A percentile compares a stretch with the other conserved stretches of the same genome.
phyloP scores from a whole-genome alignment of 225 moss, liverwort and hornwort genomes.

The Takakia lepidozioides region DNA sequence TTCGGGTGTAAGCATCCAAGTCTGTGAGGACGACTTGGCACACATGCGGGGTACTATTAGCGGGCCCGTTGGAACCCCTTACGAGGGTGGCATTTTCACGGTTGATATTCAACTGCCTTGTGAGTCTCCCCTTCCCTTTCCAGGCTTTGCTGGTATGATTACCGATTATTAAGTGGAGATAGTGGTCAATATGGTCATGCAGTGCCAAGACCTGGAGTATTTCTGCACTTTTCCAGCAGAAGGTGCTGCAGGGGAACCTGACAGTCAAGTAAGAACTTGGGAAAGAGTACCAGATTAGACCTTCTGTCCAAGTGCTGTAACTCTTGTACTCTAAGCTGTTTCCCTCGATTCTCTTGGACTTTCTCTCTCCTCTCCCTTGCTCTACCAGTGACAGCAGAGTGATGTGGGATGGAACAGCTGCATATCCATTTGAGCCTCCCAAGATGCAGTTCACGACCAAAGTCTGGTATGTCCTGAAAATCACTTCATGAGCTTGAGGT shows the following conservation, averaged over 20 bases:
- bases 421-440: conserved; percentile 97
- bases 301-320: too few species aligned
- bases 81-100: conserved; percentile 79
- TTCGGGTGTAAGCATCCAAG: conserved; percentile 80
- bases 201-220: background rate
- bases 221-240: too few species aligned
- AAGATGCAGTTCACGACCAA: conserved; percentile 99
- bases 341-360: too few species aligned
- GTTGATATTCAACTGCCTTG: conserved; percentile 90
- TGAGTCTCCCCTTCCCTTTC: conserved; percentile 25
- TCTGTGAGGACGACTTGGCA: conserved; percentile 75
- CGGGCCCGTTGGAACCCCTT: conserved; percentile 86
- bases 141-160: background rate
- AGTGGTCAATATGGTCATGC: background rate
- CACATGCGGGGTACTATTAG: conserved; percentile 91
- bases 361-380: too few species aligned
- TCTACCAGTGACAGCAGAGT: too few species aligned
- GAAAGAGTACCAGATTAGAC: too few species aligned
- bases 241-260: too few species aligned
- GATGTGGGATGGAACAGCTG: conserved; percentile 53
- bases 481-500: too few species aligned
- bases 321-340: background rate
- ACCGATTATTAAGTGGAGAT: too few species aligned
- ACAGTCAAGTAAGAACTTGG: too few species aligned
- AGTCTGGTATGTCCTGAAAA: conserved; percentile 68